A percentile compares a stretch with the other conserved stretches of the same genome.
These are phyloP conservation scores for Physcomitrellopsis africana DNA, from an alignment of 225 moss, liverwort and hornwort genomes.

Conservation along the genomic window DNA sequence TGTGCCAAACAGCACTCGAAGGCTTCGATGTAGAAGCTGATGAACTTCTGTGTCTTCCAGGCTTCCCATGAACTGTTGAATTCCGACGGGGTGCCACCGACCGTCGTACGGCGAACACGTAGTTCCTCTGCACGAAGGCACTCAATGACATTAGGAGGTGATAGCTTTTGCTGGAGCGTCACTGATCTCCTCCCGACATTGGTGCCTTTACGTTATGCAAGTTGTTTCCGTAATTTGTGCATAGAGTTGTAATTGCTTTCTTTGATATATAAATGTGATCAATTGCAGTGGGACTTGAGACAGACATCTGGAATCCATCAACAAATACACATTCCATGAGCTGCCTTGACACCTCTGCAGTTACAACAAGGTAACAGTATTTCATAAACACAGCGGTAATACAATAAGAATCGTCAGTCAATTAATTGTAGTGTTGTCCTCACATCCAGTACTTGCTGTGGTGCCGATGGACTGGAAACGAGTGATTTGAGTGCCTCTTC, in stretches of 20 bases:
- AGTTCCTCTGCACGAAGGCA: slow-evolving; percentile 46
- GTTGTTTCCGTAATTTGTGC: not conserved
- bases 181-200: not conserved
- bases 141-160: slow-evolving; percentile 55
- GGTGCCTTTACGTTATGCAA: not conserved
- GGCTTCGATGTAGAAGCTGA: slow-evolving; percentile 10
- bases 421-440: not conserved
- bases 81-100: slow-evolving; percentile 28
- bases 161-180: slow-evolving; percentile 6
- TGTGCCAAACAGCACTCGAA: no score
- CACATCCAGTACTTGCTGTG: not conserved
- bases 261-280: slow-evolving; percentile 3
- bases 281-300: slow-evolving; percentile 51
- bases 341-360: slow-evolving; percentile 45
- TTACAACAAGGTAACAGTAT: slow-evolving; percentile 48
- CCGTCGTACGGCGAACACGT: slow-evolving; percentile 37
- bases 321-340: slow-evolving; percentile 36
- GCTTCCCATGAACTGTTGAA: slow-evolving; percentile 35
- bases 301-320: slow-evolving; percentile 56
- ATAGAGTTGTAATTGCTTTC: no score
- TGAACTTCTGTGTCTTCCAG: slow-evolving; percentile 27
- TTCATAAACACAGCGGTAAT: not conserved
- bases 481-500: not conserved
- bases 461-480: not conserved
- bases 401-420: not conserved